Percentiles rank a stretch among this genome's conserved stretches.
These are phyloP conservation scores for Cairneyella variabilis DNA, from an alignment of 495 filamentous ascomycete species.

Conservation along the genomic window DNA sequence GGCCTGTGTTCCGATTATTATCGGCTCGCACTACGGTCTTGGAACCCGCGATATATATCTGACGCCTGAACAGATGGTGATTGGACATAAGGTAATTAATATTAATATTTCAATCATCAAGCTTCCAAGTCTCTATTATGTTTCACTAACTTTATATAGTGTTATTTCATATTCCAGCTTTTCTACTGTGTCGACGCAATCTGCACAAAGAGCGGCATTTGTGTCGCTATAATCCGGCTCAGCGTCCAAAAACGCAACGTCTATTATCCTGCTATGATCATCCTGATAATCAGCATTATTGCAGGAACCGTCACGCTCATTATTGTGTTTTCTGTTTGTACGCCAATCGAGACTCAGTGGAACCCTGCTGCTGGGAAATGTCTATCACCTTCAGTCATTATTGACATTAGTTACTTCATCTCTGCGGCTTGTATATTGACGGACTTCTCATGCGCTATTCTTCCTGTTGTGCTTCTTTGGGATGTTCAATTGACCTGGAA, in stretches of 20 bases:
- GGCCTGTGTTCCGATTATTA: not conserved
- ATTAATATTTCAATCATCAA: not conserved
- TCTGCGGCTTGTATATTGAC: not conserved
- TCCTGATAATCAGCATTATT: not conserved
- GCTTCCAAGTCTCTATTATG: not conserved
- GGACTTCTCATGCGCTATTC: not conserved
- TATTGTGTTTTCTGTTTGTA: not conserved
- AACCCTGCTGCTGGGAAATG: not conserved
- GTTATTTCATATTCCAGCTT: not conserved
- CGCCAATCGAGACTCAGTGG: not conserved
- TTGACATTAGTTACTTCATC: not conserved
- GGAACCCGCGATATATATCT: not conserved
- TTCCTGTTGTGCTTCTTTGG: not conserved
- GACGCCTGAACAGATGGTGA: not conserved
- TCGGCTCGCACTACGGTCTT: not conserved
- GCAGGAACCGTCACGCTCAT: not conserved
- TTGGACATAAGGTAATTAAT: not conserved
- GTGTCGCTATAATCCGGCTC: not conserved
- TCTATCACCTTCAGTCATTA: not conserved
- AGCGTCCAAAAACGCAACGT: not conserved
- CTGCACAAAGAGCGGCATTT: not conserved
- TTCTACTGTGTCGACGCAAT: not conserved
- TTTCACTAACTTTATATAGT: not conserved
- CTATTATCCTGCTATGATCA: not conserved
- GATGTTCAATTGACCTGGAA: not conserved